Conservation (phyloP, 345 rosid species). For the Ailanthus altissimus region DNA sequence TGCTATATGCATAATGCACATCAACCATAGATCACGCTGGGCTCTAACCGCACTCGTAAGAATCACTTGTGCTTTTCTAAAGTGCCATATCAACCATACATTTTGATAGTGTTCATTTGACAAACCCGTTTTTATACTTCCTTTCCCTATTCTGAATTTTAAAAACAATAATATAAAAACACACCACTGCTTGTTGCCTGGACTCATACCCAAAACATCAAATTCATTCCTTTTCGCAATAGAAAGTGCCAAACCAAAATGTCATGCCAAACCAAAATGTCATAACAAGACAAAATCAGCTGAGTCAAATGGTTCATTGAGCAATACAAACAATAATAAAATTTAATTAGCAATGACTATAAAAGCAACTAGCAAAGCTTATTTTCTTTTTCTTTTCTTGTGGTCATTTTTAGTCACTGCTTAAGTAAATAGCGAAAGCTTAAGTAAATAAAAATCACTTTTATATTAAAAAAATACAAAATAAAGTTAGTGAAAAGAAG, state of each 20-base stretch:
- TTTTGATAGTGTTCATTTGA: neutral
- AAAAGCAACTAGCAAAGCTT: neutral
- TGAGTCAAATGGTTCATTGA: neutral
- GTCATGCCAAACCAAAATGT: too few relatives aligned
- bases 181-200: neutral
- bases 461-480: too few relatives aligned
- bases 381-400: neutral
- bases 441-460: neutral
- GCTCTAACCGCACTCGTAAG: neutral
- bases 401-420: too few relatives aligned
- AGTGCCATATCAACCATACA: neutral
- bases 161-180: neutral
- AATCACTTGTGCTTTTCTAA: neutral
- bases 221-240: neutral
- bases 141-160: neutral
- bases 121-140: neutral
- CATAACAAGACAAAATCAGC: neutral
- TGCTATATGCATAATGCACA: too few relatives aligned
- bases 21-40: neutral
- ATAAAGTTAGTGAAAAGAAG: too few relatives aligned
- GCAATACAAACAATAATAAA: slow-evolving; percentile 1
- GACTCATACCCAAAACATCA: slow-evolving; percentile 3
- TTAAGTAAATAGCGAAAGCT: neutral
- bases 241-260: neutral
- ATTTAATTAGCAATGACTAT: too few relatives aligned